These are phyloP conservation scores for Phytophthora colocasiae DNA, from an alignment of 352 stramenopile genomes.

Conservation along the genomic window DNA sequence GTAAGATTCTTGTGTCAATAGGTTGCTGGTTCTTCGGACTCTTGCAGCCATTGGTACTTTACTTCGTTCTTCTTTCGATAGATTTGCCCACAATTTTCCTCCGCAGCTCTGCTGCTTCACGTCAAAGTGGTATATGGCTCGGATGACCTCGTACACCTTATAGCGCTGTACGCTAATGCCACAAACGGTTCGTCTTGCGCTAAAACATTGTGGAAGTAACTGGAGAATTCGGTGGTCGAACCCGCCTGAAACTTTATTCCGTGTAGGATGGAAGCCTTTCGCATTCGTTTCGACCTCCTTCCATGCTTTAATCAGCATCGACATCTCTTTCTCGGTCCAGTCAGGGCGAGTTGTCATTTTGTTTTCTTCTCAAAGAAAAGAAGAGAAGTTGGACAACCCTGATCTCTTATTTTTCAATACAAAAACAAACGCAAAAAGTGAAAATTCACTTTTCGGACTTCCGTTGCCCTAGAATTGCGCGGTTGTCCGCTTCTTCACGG, in stretches of 20 bases:
- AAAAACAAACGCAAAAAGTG: conserved; percentile 1
- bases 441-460: neutral
- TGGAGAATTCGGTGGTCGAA: conserved; percentile 8
- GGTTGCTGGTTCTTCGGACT: conserved; percentile 2
- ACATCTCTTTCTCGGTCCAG: conserved; percentile 25
- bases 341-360: conserved; percentile 7
- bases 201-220: conserved; percentile 3
- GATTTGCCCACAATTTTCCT: conserved; percentile 18
- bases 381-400: conserved; percentile 11
- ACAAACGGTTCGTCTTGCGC: neutral
- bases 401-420: neutral
- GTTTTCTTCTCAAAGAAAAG: conserved; percentile 1
- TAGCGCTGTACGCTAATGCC: conserved; percentile 4
- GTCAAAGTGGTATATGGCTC: conserved; percentile 23
- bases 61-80: conserved; percentile 13
- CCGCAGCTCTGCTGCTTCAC: conserved; percentile 11
- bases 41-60: conserved; percentile 5
- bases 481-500: conserved; percentile 16
- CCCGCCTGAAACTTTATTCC: conserved; percentile 1
- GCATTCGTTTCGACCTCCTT: neutral
- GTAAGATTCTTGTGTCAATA: conserved; percentile 17
- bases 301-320: conserved; percentile 23
- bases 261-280: neutral
- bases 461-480: conserved; percentile 19
- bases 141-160: conserved; percentile 21